Percentiles rank a stretch among this genome's conserved stretches.
Conservation (phyloP, 2,329 filamentous ascomycete genomes). For the Stagonosporopsis chrysanthemi region DNA sequence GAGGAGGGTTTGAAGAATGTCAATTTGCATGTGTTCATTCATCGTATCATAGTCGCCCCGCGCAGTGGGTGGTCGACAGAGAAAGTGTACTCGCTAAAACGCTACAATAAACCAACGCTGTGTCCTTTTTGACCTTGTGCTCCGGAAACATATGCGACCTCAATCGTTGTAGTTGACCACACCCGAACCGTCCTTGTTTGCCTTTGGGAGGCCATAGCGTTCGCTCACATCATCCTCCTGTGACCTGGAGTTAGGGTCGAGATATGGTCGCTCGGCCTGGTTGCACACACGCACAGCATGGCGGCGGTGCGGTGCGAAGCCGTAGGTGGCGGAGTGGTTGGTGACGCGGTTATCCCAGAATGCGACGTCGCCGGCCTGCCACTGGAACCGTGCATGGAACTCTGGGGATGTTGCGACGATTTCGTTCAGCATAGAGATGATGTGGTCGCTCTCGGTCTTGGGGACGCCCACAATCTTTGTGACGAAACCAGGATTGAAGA, state of each 20-base stretch:
- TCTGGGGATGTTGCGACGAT: slow-evolving; percentile 68
- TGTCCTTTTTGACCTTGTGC: background rate
- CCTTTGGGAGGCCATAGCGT: slow-evolving; percentile 57
- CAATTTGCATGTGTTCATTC: background rate
- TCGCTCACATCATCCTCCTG: slow-evolving; percentile 63
- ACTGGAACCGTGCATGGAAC: slow-evolving; percentile 71
- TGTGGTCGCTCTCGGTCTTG: slow-evolving; percentile 62
- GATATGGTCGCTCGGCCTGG: slow-evolving; percentile 57
- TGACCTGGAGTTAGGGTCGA: slow-evolving; percentile 56
- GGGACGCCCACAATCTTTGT: slow-evolving; percentile 66
- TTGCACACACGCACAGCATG: slow-evolving; percentile 61
- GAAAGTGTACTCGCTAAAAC: slow-evolving; percentile 11
- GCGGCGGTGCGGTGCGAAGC: slow-evolving; percentile 63
- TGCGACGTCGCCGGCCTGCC: slow-evolving; percentile 70
- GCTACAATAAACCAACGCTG: slow-evolving; percentile 5
- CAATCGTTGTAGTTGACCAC: slow-evolving; percentile 66
- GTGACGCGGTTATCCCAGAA: slow-evolving; percentile 72
- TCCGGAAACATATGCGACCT: background rate
- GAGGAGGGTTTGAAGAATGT: background rate
- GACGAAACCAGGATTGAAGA: slow-evolving; percentile 66
- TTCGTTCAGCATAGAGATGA: slow-evolving; percentile 62
- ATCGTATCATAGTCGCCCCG: background rate
- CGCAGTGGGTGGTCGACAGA: background rate
- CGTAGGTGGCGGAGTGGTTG: slow-evolving; percentile 65
- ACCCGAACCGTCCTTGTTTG: slow-evolving; percentile 64